Percentiles rank a stretch among this genome's conserved stretches.
Conservation (phyloP, 192 early-diverging fungal species). For the Coemansia sp. region DNA sequence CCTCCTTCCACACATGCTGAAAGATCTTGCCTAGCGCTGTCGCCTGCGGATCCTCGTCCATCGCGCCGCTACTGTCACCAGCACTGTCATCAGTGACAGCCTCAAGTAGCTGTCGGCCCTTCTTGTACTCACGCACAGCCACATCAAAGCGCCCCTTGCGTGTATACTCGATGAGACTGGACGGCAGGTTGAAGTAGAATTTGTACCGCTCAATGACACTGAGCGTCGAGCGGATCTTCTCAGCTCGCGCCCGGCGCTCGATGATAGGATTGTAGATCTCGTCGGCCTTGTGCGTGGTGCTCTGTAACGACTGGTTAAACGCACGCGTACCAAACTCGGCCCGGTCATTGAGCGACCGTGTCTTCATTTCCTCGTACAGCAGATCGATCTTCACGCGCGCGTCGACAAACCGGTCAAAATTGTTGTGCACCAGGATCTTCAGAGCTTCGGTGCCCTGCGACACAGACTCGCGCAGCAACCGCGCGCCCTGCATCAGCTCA, state of each 20-base stretch:
- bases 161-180: slow-evolving; percentile 76
- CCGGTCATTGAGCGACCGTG: slow-evolving; percentile 71
- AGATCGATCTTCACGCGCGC: slow-evolving; percentile 95
- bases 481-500: slow-evolving; percentile 74
- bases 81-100: slow-evolving; percentile 44
- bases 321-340: slow-evolving; percentile 78
- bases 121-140: slow-evolving; percentile 93
- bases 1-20: slow-evolving; percentile 92
- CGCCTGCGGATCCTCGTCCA: slow-evolving; percentile 17
- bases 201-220: slow-evolving; percentile 91
- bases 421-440: slow-evolving; percentile 85
- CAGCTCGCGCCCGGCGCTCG: slow-evolving; percentile 76
- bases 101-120: slow-evolving; percentile 79
- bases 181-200: slow-evolving; percentile 96
- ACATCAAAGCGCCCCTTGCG: slow-evolving; percentile 84
- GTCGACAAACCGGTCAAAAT: slow-evolving; percentile 95
- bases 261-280: slow-evolving; percentile 85
- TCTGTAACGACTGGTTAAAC: slow-evolving; percentile 64
- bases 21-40: slow-evolving; percentile 69
- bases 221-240: slow-evolving; percentile 86
- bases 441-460: slow-evolving; percentile 80
- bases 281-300: slow-evolving; percentile 64
- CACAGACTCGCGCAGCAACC: slow-evolving; percentile 65
- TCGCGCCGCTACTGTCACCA: slow-evolving; percentile 3
- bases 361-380: slow-evolving; percentile 88